A percentile compares a stretch with the other conserved stretches of the same genome.
phyloP scores from a whole-genome alignment of 768 basidiomycete genomes.

The Mrakia blollopis region DNA sequence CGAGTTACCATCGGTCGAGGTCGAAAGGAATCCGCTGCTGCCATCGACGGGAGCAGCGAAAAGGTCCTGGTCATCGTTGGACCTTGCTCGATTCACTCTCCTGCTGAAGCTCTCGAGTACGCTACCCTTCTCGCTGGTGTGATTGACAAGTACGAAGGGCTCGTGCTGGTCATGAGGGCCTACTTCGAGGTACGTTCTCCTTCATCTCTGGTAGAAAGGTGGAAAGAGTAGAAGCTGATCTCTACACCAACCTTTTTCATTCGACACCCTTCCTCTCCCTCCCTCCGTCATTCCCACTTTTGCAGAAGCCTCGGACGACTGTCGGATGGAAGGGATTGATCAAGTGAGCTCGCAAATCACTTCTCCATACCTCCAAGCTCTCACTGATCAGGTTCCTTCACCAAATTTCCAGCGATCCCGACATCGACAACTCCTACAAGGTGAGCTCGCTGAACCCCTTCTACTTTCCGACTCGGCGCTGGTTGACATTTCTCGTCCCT shows the following conservation, averaged over 20 bases:
- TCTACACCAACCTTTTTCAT: too few relatives aligned
- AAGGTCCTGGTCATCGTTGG: slow-evolving; percentile 87
- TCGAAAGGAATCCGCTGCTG: slow-evolving; percentile 69
- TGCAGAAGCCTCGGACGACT: slow-evolving; percentile 89
- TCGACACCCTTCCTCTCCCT: not conserved
- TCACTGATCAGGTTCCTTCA: not conserved
- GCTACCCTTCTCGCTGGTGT: slow-evolving; percentile 57
- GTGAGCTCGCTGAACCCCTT: slow-evolving; percentile 16
- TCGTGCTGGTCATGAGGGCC: slow-evolving; percentile 90
- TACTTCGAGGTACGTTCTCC: slow-evolving; percentile 56
- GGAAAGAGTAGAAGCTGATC: not conserved
- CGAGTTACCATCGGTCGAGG: slow-evolving; percentile 71
- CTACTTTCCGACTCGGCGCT: not conserved
- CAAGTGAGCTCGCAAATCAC: slow-evolving; percentile 38
- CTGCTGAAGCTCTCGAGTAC: slow-evolving; percentile 64
- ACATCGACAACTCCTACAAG: slow-evolving; percentile 87
- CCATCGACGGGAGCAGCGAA: slow-evolving; percentile 78
- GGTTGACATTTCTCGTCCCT: not conserved
- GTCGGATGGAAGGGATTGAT: slow-evolving; percentile 81
- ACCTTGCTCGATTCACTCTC: slow-evolving; percentile 83
- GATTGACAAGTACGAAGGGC: slow-evolving; percentile 56
- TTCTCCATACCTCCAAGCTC: not conserved
- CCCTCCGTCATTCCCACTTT: slow-evolving; percentile 30
- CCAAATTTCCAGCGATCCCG: slow-evolving; percentile 77
- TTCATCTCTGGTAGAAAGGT: not conserved